Evolutionary conservation across 371 early-diverging fungal genomes (phyloP).

Genomic region (Mortierella sp.): DNA sequence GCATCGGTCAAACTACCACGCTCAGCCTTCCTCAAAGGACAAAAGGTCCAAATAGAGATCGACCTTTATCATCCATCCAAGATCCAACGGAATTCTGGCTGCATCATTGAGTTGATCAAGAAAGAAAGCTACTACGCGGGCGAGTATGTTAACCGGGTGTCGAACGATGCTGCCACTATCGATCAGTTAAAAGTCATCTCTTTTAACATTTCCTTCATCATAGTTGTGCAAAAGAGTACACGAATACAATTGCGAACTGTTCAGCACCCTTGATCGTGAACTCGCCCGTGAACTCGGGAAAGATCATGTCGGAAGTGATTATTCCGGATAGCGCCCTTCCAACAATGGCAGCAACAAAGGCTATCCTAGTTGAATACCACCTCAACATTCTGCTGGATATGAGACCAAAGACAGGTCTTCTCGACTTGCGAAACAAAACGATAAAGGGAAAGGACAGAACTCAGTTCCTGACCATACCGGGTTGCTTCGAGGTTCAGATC

Average conservation of each 20-base stretch:
- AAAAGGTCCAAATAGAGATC: conserved; percentile 16
- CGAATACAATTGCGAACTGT: conserved; percentile 9
- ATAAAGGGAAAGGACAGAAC: conserved; percentile 11
- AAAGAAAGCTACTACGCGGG: conserved; percentile 28
- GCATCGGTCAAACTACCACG: conserved; percentile 10
- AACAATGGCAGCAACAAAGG: conserved; percentile 12
- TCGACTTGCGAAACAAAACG: conserved; percentile 11
- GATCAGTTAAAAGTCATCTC: too few relatives aligned
- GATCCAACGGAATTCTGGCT: conserved; percentile 18
- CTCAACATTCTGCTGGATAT: conserved; percentile 28
- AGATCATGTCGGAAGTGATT: conserved; percentile 11
- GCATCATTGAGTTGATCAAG: conserved; percentile 24
- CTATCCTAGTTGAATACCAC: conserved; percentile 21
- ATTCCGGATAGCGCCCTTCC: conserved; percentile 19
- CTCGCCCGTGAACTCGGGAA: conserved; percentile 14
- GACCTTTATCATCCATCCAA: conserved; percentile 30
- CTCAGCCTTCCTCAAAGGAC: conserved; percentile 27
- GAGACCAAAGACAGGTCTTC: conserved; percentile 18
- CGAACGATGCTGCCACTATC: not conserved
- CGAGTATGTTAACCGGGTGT: conserved; percentile 19
- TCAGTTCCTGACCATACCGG: conserved; percentile 19
- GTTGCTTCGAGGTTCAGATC: conserved; percentile 22
- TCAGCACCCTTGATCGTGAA: conserved; percentile 11
- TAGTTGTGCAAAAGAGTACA: conserved; percentile 30
- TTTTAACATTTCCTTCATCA: not conserved